Evolutionary conservation across 1,139 yeast genomes (phyloP).

Genomic region (Debaryomycetaceae sp.): DNA sequence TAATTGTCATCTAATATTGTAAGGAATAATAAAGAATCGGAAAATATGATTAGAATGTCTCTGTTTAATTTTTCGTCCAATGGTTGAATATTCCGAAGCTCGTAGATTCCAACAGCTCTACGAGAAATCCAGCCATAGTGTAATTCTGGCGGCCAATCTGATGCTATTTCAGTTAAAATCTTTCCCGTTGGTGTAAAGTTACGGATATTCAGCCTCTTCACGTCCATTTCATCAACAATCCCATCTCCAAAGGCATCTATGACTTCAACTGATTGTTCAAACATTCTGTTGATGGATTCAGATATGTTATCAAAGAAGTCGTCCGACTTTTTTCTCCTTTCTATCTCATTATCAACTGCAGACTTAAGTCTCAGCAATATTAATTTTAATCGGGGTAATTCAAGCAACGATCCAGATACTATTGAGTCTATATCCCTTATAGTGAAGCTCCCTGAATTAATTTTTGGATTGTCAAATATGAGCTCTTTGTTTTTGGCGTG

Average conservation of each 20-base stretch:
- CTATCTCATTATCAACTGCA: conserved; percentile 20
- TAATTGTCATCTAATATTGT: conserved; percentile 30
- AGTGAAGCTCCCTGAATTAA: conserved; percentile 43
- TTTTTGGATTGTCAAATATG: conserved; percentile 30
- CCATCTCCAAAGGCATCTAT: conserved; percentile 73
- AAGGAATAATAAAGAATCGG: conserved; percentile 71
- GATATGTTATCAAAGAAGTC: conserved; percentile 12
- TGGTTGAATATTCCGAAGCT: conserved; percentile 34
- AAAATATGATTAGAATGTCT: conserved; percentile 70
- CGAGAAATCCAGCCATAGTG: conserved; percentile 88
- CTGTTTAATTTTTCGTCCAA: conserved; percentile 24
- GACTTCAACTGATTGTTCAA: conserved; percentile 55
- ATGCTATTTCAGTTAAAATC: conserved; percentile 75
- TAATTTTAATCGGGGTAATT: conserved; percentile 65
- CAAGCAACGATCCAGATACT: conserved; percentile 62
- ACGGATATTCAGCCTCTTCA: conserved; percentile 35
- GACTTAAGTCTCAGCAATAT: conserved; percentile 55
- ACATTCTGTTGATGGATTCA: conserved; percentile 33
- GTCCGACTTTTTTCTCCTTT: conserved; percentile 10
- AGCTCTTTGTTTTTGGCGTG: conserved; percentile 43
- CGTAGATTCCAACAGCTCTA: conserved; percentile 80
- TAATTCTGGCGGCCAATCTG: conserved; percentile 81
- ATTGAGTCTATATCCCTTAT: conserved; percentile 62
- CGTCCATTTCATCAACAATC: conserved; percentile 35
- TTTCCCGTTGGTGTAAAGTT: conserved; percentile 92